Evolutionary conservation across 768 basidiomycete genomes (phyloP), one percentile per base, ranked within the genome.

Genomic region (Russula lepida): DNA sequence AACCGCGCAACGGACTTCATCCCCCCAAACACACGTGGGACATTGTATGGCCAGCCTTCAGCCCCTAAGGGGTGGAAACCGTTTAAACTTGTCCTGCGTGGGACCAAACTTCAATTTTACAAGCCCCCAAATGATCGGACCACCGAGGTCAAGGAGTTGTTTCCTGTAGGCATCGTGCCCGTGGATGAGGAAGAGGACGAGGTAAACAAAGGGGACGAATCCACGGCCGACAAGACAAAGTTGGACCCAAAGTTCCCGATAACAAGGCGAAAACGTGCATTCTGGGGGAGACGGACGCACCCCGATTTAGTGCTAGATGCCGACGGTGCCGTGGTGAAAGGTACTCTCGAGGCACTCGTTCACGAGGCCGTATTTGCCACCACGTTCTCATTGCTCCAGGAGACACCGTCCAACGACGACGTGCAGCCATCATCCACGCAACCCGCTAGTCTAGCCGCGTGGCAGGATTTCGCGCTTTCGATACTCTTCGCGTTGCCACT

Each of bases 341-440:
- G 90, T 13, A 84, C 83, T 0, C 80, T 84, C 43, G 91, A 92
- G 70, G 89, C 92, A 1, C 77, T 94, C 6, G 74, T 86, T 0
- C 92, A 95, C 68, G 92, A 93, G 72, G 74, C 82, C 12, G 84
- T 90, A 13, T 93, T 93, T 69, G 85, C 81, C 13, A 91, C 89
- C 1, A 84, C 82, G 15, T 89, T 86, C 69, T 47, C 52, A 59
- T 33, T 55, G 23, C 47, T 35, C 39, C 54, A 54, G 8, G 57
- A 27, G 32, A 52, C 6, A 12, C 54, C 50, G 32, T 50, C 49
- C n/a, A 30, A 70, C 53, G 25, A 28, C 12, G 44, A 32, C 11
- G 28, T 27, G 25, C 63, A 35, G 39, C 59, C 43, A 68, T 69
- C n/a, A 63, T 58, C 11, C 52, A 27, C 30, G 46, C 59, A 32